Evolutionary conservation across 2,329 filamentous ascomycete species (phyloP).

Genomic region (Byssochlamys sp.): DNA sequence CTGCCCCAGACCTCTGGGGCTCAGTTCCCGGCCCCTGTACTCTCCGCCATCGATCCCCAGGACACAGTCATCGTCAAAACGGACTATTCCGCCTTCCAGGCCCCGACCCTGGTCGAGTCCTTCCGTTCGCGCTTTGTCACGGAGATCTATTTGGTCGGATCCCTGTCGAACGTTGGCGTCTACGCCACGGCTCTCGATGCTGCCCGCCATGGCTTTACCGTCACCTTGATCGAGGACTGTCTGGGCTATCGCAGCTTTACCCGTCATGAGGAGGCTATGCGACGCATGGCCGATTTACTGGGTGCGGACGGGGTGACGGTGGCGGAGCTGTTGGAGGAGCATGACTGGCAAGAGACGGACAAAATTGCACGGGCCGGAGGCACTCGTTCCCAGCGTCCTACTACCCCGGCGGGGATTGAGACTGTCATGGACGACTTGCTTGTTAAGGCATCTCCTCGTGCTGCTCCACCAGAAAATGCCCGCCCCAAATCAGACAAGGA

Average conservation of each 20-base stretch:
- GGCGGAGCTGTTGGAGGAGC: conserved; percentile 47
- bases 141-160: conserved; percentile 79
- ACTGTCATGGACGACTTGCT: conserved; percentile 25
- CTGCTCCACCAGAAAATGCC: conserved; percentile 4
- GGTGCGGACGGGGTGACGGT: conserved; percentile 59
- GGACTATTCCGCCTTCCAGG: conserved; percentile 79
- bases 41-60: conserved; percentile 39
- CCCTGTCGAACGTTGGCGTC: conserved; percentile 75
- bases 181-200: conserved; percentile 88
- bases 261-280: conserved; percentile 62
- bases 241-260: conserved; percentile 65
- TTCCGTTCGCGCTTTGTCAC: conserved; percentile 80
- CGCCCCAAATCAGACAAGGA: neutral
- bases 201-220: conserved; percentile 73
- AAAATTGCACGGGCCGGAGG: conserved; percentile 20
- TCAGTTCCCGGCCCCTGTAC: conserved; percentile 42
- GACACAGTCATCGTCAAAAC: conserved; percentile 57
- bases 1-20: conserved; percentile 34
- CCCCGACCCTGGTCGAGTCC: conserved; percentile 61
- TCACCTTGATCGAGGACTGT: conserved; percentile 80
- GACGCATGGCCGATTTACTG: conserved; percentile 62
- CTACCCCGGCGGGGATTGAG: conserved; percentile 24
- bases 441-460: conserved; percentile 13
- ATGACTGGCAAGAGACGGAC: conserved; percentile 34
- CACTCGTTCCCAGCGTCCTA: conserved; percentile 8